Evolutionary conservation across 2,329 filamentous ascomycete genomes (phyloP).

Genomic region (Colletotrichum incanum): DNA sequence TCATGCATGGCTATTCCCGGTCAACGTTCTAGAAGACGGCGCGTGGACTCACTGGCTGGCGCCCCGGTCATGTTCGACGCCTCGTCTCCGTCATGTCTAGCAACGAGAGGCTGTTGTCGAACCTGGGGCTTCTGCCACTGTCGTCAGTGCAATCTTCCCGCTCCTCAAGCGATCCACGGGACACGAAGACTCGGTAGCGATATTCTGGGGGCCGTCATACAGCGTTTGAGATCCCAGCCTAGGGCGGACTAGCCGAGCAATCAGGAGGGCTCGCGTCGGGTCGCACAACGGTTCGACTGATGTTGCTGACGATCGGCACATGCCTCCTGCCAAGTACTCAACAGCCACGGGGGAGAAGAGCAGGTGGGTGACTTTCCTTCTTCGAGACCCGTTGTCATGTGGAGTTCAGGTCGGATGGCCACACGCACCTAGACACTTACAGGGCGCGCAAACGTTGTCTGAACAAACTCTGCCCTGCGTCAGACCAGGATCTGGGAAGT

Average conservation of each 20-base stretch:
- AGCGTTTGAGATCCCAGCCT: constrained; percentile 7
- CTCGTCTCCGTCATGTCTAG: constrained; percentile 5
- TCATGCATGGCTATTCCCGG: background rate
- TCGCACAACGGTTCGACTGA: background rate
- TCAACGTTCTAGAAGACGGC: constrained; percentile 12
- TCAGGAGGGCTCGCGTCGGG: background rate
- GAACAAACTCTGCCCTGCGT: background rate
- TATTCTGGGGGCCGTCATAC: constrained; percentile 16
- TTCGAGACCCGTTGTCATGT: background rate
- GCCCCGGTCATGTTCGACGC: background rate
- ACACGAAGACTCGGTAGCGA: constrained; percentile 23
- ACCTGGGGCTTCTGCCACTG: constrained; percentile 17
- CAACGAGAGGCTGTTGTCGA: background rate
- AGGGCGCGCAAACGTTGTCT: background rate
- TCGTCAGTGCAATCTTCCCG: constrained; percentile 16
- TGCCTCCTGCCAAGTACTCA: background rate
- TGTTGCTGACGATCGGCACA: constrained; percentile 3
- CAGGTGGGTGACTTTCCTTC: background rate
- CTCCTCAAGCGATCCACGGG: background rate
- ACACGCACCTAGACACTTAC: background rate
- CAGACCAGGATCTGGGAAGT: background rate
- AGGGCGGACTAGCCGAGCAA: background rate
- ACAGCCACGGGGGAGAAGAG: background rate
- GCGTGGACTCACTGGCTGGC: background rate
- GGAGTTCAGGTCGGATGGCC: constrained; percentile 10